Conservation (phyloP, 1,139 yeast species). For the Protomyces arabidopsidicola region DNA sequence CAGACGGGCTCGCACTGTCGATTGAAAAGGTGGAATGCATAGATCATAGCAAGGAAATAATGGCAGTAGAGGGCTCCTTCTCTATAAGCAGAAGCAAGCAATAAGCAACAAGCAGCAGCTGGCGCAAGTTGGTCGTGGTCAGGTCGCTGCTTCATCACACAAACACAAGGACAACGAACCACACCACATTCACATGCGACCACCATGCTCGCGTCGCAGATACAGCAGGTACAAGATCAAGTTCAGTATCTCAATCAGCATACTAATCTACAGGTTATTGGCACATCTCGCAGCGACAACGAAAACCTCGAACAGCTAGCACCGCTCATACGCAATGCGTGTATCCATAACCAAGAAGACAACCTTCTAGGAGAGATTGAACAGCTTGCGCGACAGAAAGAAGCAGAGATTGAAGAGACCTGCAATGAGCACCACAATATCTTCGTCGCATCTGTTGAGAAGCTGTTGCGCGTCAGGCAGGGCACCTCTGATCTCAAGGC, state of each 20-base stretch:
- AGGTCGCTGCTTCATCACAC: background rate
- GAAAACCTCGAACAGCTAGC: conserved; percentile 25
- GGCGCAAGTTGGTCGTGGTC: background rate
- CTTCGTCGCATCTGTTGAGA: conserved; percentile 30
- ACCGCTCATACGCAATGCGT: conserved; percentile 19
- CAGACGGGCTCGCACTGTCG: conserved; percentile 73
- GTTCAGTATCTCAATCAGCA: background rate
- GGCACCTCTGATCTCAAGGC: conserved; percentile 53
- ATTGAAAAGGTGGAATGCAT: conserved; percentile 83
- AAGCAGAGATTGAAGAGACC: conserved; percentile 18
- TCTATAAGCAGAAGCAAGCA: background rate
- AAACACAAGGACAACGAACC: background rate
- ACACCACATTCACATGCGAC: background rate
- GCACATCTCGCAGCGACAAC: conserved; percentile 15
- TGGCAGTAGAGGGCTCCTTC: background rate
- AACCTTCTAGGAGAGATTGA: conserved; percentile 11
- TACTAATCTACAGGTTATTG: conserved; percentile 5
- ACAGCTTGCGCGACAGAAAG: conserved; percentile 10
- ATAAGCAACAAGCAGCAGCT: background rate
- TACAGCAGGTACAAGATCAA: background rate
- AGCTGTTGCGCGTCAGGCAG: conserved; percentile 47
- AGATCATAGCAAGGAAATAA: conserved; percentile 41
- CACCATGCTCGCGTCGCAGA: background rate
- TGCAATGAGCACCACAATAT: conserved; percentile 34
- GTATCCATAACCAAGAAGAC: conserved; percentile 11